These are phyloP conservation scores for Elongisporangium undulatum DNA, from an alignment of 352 stramenopile genomes.

Conservation along the genomic window DNA sequence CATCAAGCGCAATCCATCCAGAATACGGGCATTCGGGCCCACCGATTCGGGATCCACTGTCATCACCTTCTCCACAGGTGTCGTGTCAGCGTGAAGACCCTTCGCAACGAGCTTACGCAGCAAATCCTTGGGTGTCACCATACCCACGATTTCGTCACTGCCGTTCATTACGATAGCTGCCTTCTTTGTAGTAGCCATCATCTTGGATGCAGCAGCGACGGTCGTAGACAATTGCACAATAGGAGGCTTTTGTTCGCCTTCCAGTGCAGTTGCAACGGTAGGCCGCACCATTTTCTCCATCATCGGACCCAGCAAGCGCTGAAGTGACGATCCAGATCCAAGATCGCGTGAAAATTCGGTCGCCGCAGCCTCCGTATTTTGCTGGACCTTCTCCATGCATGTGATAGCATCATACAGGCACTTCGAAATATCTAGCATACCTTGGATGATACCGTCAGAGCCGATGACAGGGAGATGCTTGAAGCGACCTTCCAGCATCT, in stretches of 20 bases:
- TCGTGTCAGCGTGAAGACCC: conserved; percentile 66
- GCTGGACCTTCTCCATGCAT: conserved; percentile 84
- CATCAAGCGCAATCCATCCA: conserved; percentile 82
- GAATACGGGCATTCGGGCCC: conserved; percentile 67
- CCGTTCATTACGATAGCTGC: conserved; percentile 75
- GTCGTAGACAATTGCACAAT: conserved; percentile 71
- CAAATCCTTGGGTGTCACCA: conserved; percentile 85
- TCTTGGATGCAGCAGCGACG: conserved; percentile 67
- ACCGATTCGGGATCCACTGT: conserved; percentile 78
- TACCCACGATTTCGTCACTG: conserved; percentile 65
- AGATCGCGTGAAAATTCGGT: conserved; percentile 80
- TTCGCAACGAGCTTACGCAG: conserved; percentile 85
- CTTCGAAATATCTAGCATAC: conserved; percentile 90
- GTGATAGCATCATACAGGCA: conserved; percentile 86
- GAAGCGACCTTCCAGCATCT: conserved; percentile 87
- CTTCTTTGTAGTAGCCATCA: conserved; percentile 85
- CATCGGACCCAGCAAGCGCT: conserved; percentile 76
- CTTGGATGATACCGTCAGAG: conserved; percentile 59
- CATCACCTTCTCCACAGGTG: conserved; percentile 83
- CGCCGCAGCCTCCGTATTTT: conserved; percentile 74
- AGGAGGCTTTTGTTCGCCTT: conserved; percentile 75
- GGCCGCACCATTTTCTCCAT: conserved; percentile 89
- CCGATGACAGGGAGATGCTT: conserved; percentile 85
- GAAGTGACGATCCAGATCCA: conserved; percentile 57
- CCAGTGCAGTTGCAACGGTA: conserved; percentile 74